Evolutionary conservation across 352 stramenopile species (phyloP).

Genomic region (Thalassiosira sp.): DNA sequence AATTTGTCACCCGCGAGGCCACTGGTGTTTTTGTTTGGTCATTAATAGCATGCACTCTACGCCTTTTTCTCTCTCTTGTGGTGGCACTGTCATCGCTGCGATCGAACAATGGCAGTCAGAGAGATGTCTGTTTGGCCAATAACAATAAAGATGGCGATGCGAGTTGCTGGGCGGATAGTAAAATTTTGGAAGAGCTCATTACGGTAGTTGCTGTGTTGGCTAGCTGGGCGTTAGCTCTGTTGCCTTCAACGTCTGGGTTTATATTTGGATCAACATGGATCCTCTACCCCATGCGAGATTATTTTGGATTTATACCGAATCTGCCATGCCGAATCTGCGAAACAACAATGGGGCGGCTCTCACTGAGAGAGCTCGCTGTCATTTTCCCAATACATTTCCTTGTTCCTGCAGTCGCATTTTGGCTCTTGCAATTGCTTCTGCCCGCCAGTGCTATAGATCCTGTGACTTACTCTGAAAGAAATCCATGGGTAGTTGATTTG

Average conservation of each 20-base stretch:
- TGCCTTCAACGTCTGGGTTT: constrained; percentile 45
- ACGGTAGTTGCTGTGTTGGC: constrained; percentile 10
- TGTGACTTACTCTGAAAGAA: constrained; percentile 33
- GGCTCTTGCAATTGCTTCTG: constrained; percentile 16
- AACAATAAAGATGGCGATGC: not conserved
- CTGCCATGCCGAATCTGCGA: constrained; percentile 52
- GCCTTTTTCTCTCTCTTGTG: constrained; percentile 16
- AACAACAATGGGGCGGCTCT: constrained; percentile 45
- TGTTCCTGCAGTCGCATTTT: constrained; percentile 13
- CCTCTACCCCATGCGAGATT: constrained; percentile 4
- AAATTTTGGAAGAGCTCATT: constrained; percentile 2
- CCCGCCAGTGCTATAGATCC: constrained; percentile 11
- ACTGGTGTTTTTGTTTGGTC: constrained; percentile 26
- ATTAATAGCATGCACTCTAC: constrained; percentile 1
- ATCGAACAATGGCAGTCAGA: not conserved
- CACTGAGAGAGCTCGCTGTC: constrained; percentile 29
- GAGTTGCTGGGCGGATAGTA: not conserved
- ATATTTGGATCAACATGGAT: constrained; percentile 29
- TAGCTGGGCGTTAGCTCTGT: constrained; percentile 15
- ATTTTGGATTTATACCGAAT: constrained; percentile 48
- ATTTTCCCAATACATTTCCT: constrained; percentile 53
- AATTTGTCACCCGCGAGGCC: constrained; percentile 23
- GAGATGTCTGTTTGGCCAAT: not conserved
- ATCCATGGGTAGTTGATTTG: constrained; percentile 40
- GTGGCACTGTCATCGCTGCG: constrained; percentile 9